Base-by-base conservation (phyloP, 2,329 filamentous ascomycete species). In the Cytospora schulzeri region DNA sequence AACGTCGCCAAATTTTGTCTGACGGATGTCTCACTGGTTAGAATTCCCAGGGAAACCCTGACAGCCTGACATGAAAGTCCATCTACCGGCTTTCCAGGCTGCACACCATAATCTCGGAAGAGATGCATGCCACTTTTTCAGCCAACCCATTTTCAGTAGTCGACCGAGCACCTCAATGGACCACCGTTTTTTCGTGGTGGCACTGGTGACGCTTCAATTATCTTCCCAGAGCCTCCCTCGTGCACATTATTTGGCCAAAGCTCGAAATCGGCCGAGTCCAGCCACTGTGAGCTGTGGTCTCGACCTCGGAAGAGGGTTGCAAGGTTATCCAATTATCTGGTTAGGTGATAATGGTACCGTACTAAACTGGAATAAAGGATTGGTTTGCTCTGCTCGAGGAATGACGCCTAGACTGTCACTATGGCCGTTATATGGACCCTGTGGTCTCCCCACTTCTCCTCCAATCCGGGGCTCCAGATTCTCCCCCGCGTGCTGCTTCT, bases 141-240 rank as follows among this genome's bases (percentile, higher is more conserved):
- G 22, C 28, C 35, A 52, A 33, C 28, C 51, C 31, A 54, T 55
- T 52, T 55, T 28, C 26, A 38, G 55, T 41, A 61, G 38, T 66
- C 68, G 64, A 67, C 31, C 64, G 64, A 66, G 29, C 67, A 67
- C 54, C 68, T 65, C 62, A 66, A 69, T 69, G 70, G 71, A 67
- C 70, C 66, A 71, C 59, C 70, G 71, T 1, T n/a, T n/a, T 4
- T 41, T 19, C 4, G 38, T 71, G 70, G 71, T 70, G 67, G 68
- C 72, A 72, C 68, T 73, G 52, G 38, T 64, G 57, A 65, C 68
- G 67, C 69, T 70, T 53, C 38, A 29, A 19, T n/a, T 41, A 33
- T 3, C 58, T 66, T 38, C 19, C 33, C 17, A 35, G 33, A 35
- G 33, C 33, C 60, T 67, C 35, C 38, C 57, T 60, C 41, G 66